Conservation (phyloP, 306 rosid species). For the Herpetospermum pedunculosum region DNA sequence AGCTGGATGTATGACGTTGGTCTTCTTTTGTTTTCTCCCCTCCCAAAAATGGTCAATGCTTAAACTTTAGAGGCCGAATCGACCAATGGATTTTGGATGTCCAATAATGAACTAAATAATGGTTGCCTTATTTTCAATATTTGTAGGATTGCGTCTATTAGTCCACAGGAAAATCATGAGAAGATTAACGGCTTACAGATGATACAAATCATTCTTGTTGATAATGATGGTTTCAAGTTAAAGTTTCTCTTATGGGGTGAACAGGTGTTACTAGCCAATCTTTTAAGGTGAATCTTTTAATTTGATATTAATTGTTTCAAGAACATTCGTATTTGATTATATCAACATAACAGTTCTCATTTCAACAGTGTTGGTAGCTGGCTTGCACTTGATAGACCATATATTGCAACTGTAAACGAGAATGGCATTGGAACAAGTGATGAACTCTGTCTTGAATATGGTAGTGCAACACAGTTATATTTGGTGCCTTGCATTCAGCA, state of each 20-base stretch:
- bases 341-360: constrained; percentile 4
- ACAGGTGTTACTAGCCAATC: constrained; percentile 69
- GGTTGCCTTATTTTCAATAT: neutral
- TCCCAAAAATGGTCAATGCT: neutral
- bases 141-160: constrained; percentile 65
- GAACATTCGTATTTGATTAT: neutral
- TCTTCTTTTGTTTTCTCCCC: neutral
- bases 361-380: constrained; percentile 64
- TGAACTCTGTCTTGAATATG: constrained; percentile 72
- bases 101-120: neutral
- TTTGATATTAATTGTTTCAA: constrained; percentile 4
- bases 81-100: neutral
- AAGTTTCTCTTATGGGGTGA: constrained; percentile 81
- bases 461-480: constrained; percentile 81
- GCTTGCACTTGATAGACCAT: constrained; percentile 87
- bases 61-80: neutral
- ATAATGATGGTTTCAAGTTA: constrained; percentile 42
- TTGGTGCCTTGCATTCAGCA: constrained; percentile 74
- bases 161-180: constrained; percentile 45
- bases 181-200: constrained; percentile 30
- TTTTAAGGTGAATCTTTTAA: constrained; percentile 51
- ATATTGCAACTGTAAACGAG: constrained; percentile 38
- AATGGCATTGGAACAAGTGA: constrained; percentile 30
- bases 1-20: neutral
- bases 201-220: constrained; percentile 68